Conservation (phyloP, 352 stramenopile species). For the Pythium plurisporium region DNA sequence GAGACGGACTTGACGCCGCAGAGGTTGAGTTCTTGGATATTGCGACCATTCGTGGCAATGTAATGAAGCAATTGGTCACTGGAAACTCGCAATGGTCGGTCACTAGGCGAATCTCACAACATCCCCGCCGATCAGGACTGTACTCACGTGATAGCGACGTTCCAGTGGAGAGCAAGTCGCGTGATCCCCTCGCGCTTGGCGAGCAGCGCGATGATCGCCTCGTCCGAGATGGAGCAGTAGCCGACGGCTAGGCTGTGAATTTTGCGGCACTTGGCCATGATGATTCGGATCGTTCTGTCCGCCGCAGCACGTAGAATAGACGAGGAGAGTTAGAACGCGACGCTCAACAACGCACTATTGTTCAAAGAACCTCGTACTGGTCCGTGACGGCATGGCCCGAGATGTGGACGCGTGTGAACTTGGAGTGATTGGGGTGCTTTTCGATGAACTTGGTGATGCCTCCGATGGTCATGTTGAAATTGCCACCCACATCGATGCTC, state of each 20-base stretch:
- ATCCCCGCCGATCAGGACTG: not conserved
- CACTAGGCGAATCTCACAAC: not conserved
- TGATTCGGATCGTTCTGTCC: constrained; percentile 64
- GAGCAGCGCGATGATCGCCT: constrained; percentile 81
- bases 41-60: constrained; percentile 62
- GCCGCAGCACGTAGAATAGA: no score
- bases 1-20: constrained; percentile 86
- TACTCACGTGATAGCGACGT: constrained; percentile 78
- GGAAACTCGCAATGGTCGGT: not conserved
- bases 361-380: constrained; percentile 39
- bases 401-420: constrained; percentile 83
- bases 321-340: no score
- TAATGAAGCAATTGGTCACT: constrained; percentile 82
- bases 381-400: constrained; percentile 80
- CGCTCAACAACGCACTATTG: not conserved
- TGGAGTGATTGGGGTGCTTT: constrained; percentile 87
- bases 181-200: constrained; percentile 79
- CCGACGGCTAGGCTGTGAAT: constrained; percentile 82
- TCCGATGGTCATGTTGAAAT: constrained; percentile 88
- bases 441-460: constrained; percentile 88
- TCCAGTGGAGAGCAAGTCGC: constrained; percentile 81
- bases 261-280: constrained; percentile 88
- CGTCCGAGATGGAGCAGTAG: constrained; percentile 83
- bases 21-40: constrained; percentile 84
- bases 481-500: constrained; percentile 81